A percentile compares a stretch with the other conserved stretches of the same genome.
Evolutionary conservation across 306 rosid genomes (phyloP).

Genomic region (Comarum palustre): DNA sequence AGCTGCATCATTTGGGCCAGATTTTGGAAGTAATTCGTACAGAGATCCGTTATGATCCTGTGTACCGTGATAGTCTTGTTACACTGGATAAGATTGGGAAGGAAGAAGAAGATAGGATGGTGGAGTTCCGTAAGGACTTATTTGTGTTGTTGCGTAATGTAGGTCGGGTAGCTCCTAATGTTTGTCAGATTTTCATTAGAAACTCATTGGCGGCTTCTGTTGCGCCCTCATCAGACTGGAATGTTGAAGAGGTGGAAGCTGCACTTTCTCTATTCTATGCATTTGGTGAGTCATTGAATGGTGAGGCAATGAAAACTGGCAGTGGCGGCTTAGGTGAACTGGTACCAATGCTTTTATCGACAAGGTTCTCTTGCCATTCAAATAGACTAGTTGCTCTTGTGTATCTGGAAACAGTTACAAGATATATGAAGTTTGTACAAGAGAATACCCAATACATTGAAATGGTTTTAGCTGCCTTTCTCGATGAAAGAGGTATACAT

Average conservation of each 20-base stretch:
- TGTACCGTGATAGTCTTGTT: conserved; percentile 64
- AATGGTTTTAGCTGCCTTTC: conserved; percentile 78
- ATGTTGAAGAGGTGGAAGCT: conserved; percentile 89
- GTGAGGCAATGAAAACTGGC: conserved; percentile 63
- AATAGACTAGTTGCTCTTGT: conserved; percentile 91
- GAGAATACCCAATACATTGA: conserved; percentile 76
- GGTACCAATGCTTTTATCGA: conserved; percentile 70
- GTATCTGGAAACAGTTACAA: conserved; percentile 82
- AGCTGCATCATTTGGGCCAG: conserved; percentile 69
- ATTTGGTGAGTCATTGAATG: conserved; percentile 75
- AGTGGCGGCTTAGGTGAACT: conserved; percentile 67
- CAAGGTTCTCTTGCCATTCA: conserved; percentile 83
- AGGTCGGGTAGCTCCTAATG: conserved; percentile 68
- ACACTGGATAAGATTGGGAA: conserved; percentile 76
- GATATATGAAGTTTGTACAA: conserved; percentile 80
- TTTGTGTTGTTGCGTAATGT: conserved; percentile 61
- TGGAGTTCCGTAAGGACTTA: conserved; percentile 82
- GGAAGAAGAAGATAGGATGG: conserved; percentile 93
- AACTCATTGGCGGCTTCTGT: conserved; percentile 62
- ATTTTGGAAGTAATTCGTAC: conserved; percentile 76
- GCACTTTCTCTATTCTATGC: conserved; percentile 79
- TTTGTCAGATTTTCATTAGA: conserved; percentile 67
- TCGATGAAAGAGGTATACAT: conserved; percentile 95
- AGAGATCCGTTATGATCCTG: conserved; percentile 70
- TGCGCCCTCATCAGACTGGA: conserved; percentile 59